These are phyloP conservation scores for Prosopis cineraria DNA, from an alignment of 306 rosid genomes.

Conservation along the genomic window DNA sequence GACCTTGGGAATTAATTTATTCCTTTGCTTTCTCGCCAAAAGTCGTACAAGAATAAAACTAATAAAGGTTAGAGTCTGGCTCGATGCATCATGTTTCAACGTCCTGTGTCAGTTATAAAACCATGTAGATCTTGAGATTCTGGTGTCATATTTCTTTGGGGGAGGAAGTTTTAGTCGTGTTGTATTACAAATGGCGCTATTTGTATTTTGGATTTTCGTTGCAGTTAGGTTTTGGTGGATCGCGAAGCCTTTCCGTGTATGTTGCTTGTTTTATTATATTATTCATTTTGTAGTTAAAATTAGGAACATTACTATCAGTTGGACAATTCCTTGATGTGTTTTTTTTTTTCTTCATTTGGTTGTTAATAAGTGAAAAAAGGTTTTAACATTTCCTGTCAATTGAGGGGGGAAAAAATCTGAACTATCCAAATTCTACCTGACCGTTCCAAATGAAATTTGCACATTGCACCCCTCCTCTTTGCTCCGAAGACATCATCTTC, in stretches of 20 bases:
- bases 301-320: conserved; percentile 5
- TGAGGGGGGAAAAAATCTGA: not conserved
- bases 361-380: not conserved
- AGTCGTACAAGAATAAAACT: conserved; percentile 40
- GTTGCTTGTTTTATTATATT: conserved; percentile 34
- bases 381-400: not conserved
- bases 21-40: conserved; percentile 41
- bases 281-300: conserved; percentile 32
- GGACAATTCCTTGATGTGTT: not conserved
- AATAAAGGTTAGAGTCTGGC: conserved; percentile 52
- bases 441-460: not conserved
- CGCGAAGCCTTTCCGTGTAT: conserved; percentile 26
- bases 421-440: not conserved
- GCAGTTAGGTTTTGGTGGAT: conserved; percentile 31
- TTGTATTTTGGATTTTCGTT: conserved; percentile 23
- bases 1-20: conserved; percentile 50
- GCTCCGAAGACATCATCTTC: too few species aligned
- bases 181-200: conserved; percentile 25
- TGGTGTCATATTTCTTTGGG: conserved; percentile 35
- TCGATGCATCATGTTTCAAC: conserved; percentile 41
- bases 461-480: too few species aligned
- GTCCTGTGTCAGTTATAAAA: conserved; percentile 50
- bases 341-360: not conserved
- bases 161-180: conserved; percentile 26
- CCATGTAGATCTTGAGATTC: conserved; percentile 44